Conservation (phyloP, 331 rosid species). For the Malus hybrid region DNA sequence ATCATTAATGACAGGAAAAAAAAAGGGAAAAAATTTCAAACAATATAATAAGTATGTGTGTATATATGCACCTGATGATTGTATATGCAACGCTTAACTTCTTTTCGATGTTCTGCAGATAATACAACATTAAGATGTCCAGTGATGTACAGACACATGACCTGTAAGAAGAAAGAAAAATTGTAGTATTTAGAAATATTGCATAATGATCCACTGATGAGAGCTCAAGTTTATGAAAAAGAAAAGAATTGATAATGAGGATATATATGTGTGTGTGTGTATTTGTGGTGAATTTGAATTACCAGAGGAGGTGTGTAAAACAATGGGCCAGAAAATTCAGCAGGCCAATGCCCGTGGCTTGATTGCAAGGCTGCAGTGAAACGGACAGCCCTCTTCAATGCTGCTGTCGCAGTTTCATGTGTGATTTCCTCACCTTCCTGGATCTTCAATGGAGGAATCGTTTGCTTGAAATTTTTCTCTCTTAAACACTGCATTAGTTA, state of each 20-base stretch:
- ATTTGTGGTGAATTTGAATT: neutral
- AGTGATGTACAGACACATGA: constrained; percentile 9
- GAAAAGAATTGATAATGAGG: too few relatives aligned
- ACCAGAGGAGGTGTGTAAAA: constrained; percentile 66
- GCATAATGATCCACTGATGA: too few relatives aligned
- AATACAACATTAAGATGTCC: constrained; percentile 12
- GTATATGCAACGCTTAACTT: constrained; percentile 25
- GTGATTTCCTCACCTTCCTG: constrained; percentile 41
- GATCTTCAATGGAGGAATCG: constrained; percentile 22
- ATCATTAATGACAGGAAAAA: too few relatives aligned
- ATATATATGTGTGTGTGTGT: too few relatives aligned
- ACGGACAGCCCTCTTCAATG: constrained; percentile 33
- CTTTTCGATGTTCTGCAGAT: constrained; percentile 1
- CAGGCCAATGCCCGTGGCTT: constrained; percentile 74
- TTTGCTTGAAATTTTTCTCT: constrained; percentile 50
- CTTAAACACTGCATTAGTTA: constrained; percentile 25
- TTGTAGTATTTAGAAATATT: too few relatives aligned
- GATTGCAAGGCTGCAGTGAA: constrained; percentile 54
- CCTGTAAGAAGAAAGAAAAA: neutral
- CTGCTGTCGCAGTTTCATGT: constrained; percentile 12
- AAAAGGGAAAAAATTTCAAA: too few relatives aligned
- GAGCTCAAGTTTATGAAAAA: too few relatives aligned
- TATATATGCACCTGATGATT: constrained; percentile 17
- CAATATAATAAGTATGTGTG: neutral
- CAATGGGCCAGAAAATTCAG: constrained; percentile 58